Evolutionary conservation across 306 rosid species (phyloP), one percentile per base, ranked within the genome.

Genomic region (Luffa acutangula): DNA sequence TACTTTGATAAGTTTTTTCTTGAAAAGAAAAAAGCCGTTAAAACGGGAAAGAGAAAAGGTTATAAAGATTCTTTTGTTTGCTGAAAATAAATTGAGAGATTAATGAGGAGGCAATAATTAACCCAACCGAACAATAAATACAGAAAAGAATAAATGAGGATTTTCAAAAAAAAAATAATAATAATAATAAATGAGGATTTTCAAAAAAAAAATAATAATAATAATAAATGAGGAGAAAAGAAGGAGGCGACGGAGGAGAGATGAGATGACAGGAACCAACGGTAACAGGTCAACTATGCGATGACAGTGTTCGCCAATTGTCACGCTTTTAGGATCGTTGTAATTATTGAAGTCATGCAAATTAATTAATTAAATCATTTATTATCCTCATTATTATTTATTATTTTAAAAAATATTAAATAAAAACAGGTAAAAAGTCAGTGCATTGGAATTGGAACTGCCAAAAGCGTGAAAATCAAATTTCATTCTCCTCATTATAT

Each of bases 281-380:
- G 58, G 59, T 72, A 48, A 31, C 41, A 20, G 81, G 53, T 79
- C 39, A 49, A 57, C 20, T 52, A 17, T 14, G 51, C 11, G 66
- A 41, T 18, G 77, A 43, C 52, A 20, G 59, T 66, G 52, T 46
- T 42, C 5, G 62, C 77, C 82, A 33, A 6, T 33, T 66, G 82
- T 79, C 82, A 53, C 56, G 77, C 77, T 66, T 79, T 37, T 66
- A 66, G 82, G 82, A 49, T 7, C 66, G 20, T 52, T 37, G 49
- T 56, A 66, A 79, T 79, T 34, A 52, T 79, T 79, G 41, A 51
- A 66, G 5, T 69, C 66, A 31, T 34, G 52, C 72, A 63, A 51
- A 49, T 46, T 46, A 21, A 18, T 66, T 17, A 34, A 37, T 37
- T 63, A 63, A 11, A 56, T 56, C 4, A 56, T 56, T 62, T 33